A percentile compares a stretch with the other conserved stretches of the same genome.
phyloP scores from a whole-genome alignment of 306 rosid species.

The Gleditsia sinensis region DNA sequence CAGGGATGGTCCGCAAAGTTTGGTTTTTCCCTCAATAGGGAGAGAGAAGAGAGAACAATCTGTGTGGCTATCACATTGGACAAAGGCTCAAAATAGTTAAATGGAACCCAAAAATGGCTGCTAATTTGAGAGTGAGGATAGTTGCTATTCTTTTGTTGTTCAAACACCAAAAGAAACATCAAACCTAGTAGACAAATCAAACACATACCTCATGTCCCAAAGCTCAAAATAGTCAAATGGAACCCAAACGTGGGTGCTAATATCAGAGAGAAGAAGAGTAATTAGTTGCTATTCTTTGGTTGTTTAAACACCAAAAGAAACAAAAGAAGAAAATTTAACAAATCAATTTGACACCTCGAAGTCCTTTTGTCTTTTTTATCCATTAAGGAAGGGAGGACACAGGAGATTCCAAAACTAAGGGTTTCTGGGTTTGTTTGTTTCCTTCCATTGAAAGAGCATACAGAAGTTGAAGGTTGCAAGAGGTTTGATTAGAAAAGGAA shows the following conservation, averaged over 20 bases:
- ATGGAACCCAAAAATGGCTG: slow-evolving; percentile 37
- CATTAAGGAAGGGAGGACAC: slow-evolving; percentile 24
- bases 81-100: slow-evolving; percentile 36
- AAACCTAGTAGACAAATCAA: too few relatives aligned
- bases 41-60: slow-evolving; percentile 17
- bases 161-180: background rate
- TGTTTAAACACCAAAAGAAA: slow-evolving; percentile 15
- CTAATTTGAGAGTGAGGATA: slow-evolving; percentile 15
- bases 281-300: slow-evolving; percentile 27
- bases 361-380: slow-evolving; percentile 37
- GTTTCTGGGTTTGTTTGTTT: slow-evolving; percentile 13
- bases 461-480: slow-evolving; percentile 9
- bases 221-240: slow-evolving; percentile 22
- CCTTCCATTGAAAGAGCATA: slow-evolving; percentile 28
- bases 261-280: background rate
- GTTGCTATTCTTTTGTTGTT: background rate
- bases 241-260: slow-evolving; percentile 30
- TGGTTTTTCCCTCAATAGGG: slow-evolving; percentile 12
- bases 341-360: slow-evolving; percentile 1
- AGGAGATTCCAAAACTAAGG: slow-evolving; percentile 8
- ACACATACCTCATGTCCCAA: slow-evolving; percentile 22
- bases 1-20: slow-evolving; percentile 29
- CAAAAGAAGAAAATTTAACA: slow-evolving; percentile 3
- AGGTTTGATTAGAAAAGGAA: background rate
- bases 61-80: slow-evolving; percentile 13